These are phyloP conservation scores for Aspergillus pseudonomiae DNA, from an alignment of 2,329 filamentous ascomycete genomes.

Conservation along the genomic window DNA sequence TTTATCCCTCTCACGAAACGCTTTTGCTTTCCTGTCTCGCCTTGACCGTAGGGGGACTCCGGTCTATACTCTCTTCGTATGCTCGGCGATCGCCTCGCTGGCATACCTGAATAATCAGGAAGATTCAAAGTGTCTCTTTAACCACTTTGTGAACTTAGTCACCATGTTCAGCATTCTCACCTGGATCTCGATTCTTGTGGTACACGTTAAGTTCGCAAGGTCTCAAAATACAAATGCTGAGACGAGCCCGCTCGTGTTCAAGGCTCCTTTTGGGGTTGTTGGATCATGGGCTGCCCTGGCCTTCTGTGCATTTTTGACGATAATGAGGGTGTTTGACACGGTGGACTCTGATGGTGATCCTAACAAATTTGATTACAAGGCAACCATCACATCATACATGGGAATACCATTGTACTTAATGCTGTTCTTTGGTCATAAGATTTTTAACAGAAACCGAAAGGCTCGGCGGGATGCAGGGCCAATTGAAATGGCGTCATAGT, in stretches of 20 bases:
- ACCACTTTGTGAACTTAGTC: constrained; percentile 68
- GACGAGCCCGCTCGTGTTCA: constrained; percentile 57
- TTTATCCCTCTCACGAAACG: constrained; percentile 70
- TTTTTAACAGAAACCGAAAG: constrained; percentile 22
- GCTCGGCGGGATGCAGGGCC: background rate
- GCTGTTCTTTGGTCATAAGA: constrained; percentile 70
- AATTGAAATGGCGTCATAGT: background rate
- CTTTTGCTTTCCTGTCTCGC: constrained; percentile 70
- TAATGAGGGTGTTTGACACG: constrained; percentile 81
- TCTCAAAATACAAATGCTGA: constrained; percentile 62
- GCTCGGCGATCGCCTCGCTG: constrained; percentile 65
- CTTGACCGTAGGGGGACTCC: constrained; percentile 75
- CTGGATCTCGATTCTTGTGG: constrained; percentile 69
- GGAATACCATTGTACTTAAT: constrained; percentile 77
- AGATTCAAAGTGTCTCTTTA: constrained; percentile 61
- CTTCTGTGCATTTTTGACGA: constrained; percentile 71
- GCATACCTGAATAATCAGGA: constrained; percentile 68
- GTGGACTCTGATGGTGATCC: constrained; percentile 58
- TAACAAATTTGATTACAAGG: constrained; percentile 69
- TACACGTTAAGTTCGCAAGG: constrained; percentile 68
- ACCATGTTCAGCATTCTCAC: constrained; percentile 69
- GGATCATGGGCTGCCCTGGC: constrained; percentile 70
- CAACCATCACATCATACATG: constrained; percentile 75
- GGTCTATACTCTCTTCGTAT: constrained; percentile 64
- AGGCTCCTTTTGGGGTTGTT: constrained; percentile 70